phyloP scores from a whole-genome alignment of 1,139 yeast genomes.

The Suhomyces terraborum region DNA sequence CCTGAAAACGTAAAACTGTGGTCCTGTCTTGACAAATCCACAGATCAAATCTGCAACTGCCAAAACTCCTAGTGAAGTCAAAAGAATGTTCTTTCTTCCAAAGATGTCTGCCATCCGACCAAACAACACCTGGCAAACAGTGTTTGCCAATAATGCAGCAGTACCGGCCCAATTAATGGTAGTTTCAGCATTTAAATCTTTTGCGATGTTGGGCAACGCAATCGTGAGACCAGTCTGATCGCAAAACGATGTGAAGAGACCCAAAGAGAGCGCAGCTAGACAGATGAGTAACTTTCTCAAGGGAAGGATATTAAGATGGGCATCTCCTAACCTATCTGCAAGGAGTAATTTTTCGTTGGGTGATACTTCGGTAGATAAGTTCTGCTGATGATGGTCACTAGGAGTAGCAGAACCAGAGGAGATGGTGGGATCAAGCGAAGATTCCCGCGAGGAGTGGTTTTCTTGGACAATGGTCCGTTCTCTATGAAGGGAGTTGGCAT shows the following conservation, averaged over 20 bases:
- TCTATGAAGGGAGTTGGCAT: background rate
- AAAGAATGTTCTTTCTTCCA: conserved; percentile 24
- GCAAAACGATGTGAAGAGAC: conserved; percentile 32
- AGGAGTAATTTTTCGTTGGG: conserved; percentile 14
- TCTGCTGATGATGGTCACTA: background rate
- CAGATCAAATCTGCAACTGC: conserved; percentile 22
- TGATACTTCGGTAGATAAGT: conserved; percentile 3
- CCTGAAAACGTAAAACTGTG: conserved; percentile 23
- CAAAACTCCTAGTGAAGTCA: conserved; percentile 19
- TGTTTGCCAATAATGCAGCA: conserved; percentile 47
- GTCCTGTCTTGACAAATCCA: conserved; percentile 24
- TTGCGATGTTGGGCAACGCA: conserved; percentile 39
- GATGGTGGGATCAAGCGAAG: background rate
- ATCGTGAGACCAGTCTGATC: conserved; percentile 50
- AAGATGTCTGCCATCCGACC: conserved; percentile 39
- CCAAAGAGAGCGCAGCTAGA: conserved; percentile 29
- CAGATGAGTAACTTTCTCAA: conserved; percentile 27
- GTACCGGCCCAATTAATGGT: conserved; percentile 57
- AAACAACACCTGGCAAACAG: conserved; percentile 47
- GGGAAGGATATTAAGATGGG: conserved; percentile 33
- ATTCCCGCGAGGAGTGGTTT: background rate
- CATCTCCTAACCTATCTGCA: conserved; percentile 29
- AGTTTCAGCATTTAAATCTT: conserved; percentile 37
- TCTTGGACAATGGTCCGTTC: conserved; percentile 1
- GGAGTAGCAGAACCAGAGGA: no score